Evolutionary conservation across 257 asterid genomes (phyloP), one percentile per base, ranked within the genome.

Genomic region (Solanum habrochaites): DNA sequence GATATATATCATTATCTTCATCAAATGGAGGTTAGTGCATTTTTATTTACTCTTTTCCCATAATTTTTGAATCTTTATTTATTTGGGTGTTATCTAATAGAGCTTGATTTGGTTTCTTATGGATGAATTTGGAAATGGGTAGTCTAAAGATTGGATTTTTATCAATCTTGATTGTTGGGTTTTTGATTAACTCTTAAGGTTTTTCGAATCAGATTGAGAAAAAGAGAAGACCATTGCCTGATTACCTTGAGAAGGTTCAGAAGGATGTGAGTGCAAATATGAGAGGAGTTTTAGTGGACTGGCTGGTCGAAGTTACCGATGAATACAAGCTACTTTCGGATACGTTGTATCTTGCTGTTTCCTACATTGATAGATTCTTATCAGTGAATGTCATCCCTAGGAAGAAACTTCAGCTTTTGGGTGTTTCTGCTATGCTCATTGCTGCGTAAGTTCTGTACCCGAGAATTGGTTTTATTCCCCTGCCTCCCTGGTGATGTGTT

Each of bases 351-450:
- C 89, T 93, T 31, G 56, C 98, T 1, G 95, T 95, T 88, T 86
- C 94, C 15, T 94, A 95, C 89, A 88, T 97, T 0, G 99, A 97
- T 72, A 91, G 96, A 87, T 95, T 90, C 92, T 89, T 95, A 70
- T 95, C 99, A 0, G 72, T 43, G 87, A 93, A 87, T 71, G 91
- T 62, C 64, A 86, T 95, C n/a, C 89, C 70, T 39, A 83, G 98
- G 69, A 93, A 94, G 90, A 90, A 47, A 32, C 99, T 97, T 75
- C 99, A 97, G 94, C 98, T 97, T 78, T 94, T 97, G 52, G 99
- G 99, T 27, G 98, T 97, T 90, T 93, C 99, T 18, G 93, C 99
- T 8, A 97, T 97, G 99, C 98, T 96, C n/a, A 92, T 97, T 88
- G 98, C 99, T 88, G 94, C 98, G 97, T 97, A 94, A 93, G 99